phyloP scores from a whole-genome alignment of 1,139 yeast species.

The Candida neerlandica region DNA sequence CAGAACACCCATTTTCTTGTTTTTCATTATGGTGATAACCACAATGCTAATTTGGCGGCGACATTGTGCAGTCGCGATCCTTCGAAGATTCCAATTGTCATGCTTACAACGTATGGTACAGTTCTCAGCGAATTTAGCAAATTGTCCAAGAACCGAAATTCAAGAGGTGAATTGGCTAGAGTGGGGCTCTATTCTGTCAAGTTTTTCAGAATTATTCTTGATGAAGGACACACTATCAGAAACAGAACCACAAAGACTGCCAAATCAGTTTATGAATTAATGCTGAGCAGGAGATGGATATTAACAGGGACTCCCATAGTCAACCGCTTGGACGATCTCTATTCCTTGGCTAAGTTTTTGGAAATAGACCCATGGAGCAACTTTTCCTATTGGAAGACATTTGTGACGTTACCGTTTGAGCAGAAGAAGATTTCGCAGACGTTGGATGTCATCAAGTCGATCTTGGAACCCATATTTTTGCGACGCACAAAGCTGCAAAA shows the following conservation, averaged over 20 bases:
- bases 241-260: constrained; percentile 82
- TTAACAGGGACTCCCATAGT: constrained; percentile 95
- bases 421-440: constrained; percentile 70
- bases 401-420: constrained; percentile 84
- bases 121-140: constrained; percentile 71
- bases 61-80: constrained; percentile 39
- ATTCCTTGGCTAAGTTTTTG: constrained; percentile 73
- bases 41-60: constrained; percentile 47
- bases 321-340: constrained; percentile 84
- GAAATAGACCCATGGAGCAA: constrained; percentile 88
- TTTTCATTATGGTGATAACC: constrained; percentile 75
- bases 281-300: constrained; percentile 76
- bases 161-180: constrained; percentile 33
- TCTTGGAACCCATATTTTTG: constrained; percentile 78
- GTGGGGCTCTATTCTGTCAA: constrained; percentile 71
- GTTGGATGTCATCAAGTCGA: constrained; percentile 78
- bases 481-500: constrained; percentile 89
- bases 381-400: constrained; percentile 85
- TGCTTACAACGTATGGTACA: constrained; percentile 88
- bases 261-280: constrained; percentile 69
- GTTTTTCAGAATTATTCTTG: constrained; percentile 79
- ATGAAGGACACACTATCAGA: constrained; percentile 91
- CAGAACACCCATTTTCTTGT: constrained; percentile 46
- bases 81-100: constrained; percentile 62
- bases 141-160: constrained; percentile 32